phyloP scores from a whole-genome alignment of 2,329 filamentous ascomycete genomes.

The Trichoderma koningii region DNA sequence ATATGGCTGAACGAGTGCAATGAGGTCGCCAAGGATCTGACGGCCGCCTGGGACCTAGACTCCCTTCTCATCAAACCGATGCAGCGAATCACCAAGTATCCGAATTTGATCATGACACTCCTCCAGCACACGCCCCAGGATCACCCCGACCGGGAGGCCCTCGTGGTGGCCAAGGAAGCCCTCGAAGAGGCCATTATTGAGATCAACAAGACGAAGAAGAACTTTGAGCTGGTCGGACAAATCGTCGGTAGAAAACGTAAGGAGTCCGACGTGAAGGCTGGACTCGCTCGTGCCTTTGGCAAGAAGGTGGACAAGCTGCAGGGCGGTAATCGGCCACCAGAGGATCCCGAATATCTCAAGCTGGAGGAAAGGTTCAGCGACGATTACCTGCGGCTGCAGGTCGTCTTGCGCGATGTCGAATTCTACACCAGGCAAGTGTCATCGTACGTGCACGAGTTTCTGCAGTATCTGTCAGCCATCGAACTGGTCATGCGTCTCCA shows the following conservation, averaged over 20 bases:
- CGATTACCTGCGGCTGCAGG: conserved; percentile 88
- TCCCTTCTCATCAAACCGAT: conserved; percentile 97
- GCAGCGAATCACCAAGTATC: conserved; percentile 92
- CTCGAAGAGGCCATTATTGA: conserved; percentile 72
- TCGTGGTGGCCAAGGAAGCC: conserved; percentile 56
- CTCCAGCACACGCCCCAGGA: conserved; percentile 76
- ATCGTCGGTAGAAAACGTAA: conserved; percentile 84
- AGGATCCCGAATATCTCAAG: conserved; percentile 80
- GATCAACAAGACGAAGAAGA: conserved; percentile 95
- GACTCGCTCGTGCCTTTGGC: conserved; percentile 84
- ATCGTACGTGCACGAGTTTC: conserved; percentile 77
- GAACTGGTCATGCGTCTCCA: conserved; percentile 76
- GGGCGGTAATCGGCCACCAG: conserved; percentile 61
- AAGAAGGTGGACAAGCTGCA: conserved; percentile 83
- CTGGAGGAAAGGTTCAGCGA: conserved; percentile 86
- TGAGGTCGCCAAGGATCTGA: conserved; percentile 87
- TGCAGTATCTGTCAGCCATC: conserved; percentile 78
- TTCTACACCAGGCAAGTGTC: conserved; percentile 83
- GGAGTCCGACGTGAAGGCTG: conserved; percentile 83
- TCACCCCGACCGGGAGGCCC: conserved; percentile 75
- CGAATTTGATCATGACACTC: conserved; percentile 78
- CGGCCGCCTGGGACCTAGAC: conserved; percentile 90
- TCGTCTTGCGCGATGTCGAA: conserved; percentile 91
- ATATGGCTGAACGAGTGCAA: conserved; percentile 95
- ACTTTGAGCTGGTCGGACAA: conserved; percentile 87